Conservation (phyloP, 768 basidiomycete species). For the Leucosporidium scottii region DNA sequence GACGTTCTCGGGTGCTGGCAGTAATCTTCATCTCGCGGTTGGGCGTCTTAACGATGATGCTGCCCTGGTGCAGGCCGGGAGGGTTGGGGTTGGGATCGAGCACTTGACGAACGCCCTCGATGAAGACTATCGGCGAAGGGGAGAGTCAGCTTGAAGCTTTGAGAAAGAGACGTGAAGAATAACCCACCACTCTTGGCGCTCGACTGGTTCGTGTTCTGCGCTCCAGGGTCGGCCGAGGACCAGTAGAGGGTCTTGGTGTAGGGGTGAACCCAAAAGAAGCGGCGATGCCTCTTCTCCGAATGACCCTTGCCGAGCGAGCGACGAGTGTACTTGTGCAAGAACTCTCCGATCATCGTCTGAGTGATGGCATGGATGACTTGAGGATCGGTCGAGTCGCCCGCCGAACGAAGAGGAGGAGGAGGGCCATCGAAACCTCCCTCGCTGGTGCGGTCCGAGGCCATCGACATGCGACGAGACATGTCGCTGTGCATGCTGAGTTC, state of each 20-base stretch:
- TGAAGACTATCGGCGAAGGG: conserved; percentile 40
- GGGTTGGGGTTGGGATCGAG: conserved; percentile 94
- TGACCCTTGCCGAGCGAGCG: conserved; percentile 80
- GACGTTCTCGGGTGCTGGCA: conserved; percentile 87
- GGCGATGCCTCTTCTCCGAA: conserved; percentile 78
- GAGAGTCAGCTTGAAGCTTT: conserved; percentile 11
- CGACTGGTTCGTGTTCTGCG: conserved; percentile 76
- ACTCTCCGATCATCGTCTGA: conserved; percentile 99
- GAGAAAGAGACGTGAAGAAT: conserved; percentile 17
- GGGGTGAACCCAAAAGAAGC: conserved; percentile 99
- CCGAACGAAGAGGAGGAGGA: conserved; percentile 21
- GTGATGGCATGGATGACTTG: conserved; percentile 91
- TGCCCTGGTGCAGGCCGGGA: conserved; percentile 84
- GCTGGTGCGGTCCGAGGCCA: conserved; percentile 52
- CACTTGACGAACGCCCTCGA: conserved; percentile 84
- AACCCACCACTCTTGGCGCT: conserved; percentile 92
- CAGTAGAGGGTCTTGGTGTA: conserved; percentile 97
- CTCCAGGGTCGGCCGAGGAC: conserved; percentile 87
- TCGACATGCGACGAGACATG: conserved; percentile 68
- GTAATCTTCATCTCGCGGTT: conserved; percentile 98
- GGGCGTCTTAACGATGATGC: conserved; percentile 83
- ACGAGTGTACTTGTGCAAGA: conserved; percentile 94
- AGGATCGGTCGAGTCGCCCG: conserved; percentile 67
- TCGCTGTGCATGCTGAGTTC: conserved; percentile 44
- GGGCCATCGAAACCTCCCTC: conserved; percentile 25